Evolutionary conservation across 2,329 filamentous ascomycete genomes (phyloP), one percentile per base, ranked within the genome.

Genomic region (Ophiostoma sp.): DNA sequence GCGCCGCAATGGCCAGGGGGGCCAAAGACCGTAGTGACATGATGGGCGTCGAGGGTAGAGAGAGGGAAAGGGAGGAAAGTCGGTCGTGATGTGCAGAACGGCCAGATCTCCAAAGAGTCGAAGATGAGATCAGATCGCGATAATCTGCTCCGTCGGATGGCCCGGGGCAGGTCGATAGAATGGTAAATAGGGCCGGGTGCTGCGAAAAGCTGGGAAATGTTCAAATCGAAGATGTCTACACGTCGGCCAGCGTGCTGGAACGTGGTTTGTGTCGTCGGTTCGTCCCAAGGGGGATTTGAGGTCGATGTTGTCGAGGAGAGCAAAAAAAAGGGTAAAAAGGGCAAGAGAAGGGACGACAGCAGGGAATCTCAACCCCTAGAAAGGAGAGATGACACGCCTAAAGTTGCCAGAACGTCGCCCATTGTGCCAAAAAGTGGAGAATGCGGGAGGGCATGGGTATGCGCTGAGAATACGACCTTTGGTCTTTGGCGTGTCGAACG

Each of bases 321-420:
- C 33, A 31, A 33, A 33, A 50, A 68, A 48, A 48, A 68, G n/a
- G 63, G 7, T 22, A 48, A 31, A 66, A 50, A n/a, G 22, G 63
- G 25, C 63, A 50, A 50, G 17, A 68, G 45, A 72, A 72, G 63
- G 50, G 50, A 70, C 68, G 68, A 9, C 68, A 42, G 50, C 68
- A 68, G 45, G 61, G 19, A 66, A 17, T 50, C 15, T 50, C 25
- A n/a, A 39, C 42, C 39, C 42, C 42, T 48, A 59, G 61, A 69
- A 69, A 72, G 71, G 64, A 69, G 66, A 69, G 71, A 72, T 69
- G 64, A 72, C 71, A 72, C 71, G 64, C 71, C 71, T 61, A 50
- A 48, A 55, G 61, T 69, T 57, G 68, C 68, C 68, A 70, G 64
- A 59, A 59, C 33, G 22, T 22, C 19, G 50, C 48, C 55, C 8